Evolutionary conservation across 176 grass and related monocot species (phyloP).

Genomic region (Eragrostis nindensis): DNA sequence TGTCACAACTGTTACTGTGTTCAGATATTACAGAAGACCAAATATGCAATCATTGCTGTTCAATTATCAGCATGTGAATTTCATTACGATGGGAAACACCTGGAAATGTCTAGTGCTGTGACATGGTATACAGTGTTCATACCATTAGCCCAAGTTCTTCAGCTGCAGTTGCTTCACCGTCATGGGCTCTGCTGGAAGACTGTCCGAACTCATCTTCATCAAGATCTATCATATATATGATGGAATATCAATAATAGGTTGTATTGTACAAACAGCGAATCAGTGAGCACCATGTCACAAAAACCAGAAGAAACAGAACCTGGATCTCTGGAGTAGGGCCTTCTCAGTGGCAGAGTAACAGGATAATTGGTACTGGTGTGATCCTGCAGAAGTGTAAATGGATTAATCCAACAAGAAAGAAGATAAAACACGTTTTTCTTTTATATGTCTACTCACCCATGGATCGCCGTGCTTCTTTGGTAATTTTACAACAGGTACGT

Average conservation of each 20-base stretch:
- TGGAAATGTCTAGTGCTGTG: constrained; percentile 14
- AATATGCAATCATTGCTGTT: not conserved
- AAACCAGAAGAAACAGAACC: constrained; percentile 43
- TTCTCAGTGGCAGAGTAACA: constrained; percentile 53
- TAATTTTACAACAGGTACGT: constrained; percentile 32
- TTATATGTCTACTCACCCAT: constrained; percentile 43
- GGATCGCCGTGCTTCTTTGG: constrained; percentile 38
- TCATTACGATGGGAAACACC: constrained; percentile 16
- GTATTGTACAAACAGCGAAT: constrained; percentile 1
- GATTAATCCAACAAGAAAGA: constrained; percentile 1
- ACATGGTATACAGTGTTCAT: constrained; percentile 37
- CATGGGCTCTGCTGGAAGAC: constrained; percentile 35
- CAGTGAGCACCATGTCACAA: not conserved
- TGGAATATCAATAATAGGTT: not conserved
- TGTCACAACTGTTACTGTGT: not conserved
- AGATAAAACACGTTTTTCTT: not conserved
- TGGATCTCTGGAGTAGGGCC: constrained; percentile 48
- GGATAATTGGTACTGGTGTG: constrained; percentile 48
- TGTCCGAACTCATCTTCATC: constrained; percentile 50
- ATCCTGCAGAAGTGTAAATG: constrained; percentile 39
- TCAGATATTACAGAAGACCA: not conserved
- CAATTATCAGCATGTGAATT: not conserved
- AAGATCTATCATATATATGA: constrained; percentile 39
- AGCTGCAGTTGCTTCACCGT: constrained; percentile 51
- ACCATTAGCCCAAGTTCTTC: constrained; percentile 61